Evolutionary conservation across 139 green algal species (phyloP), one percentile per base, ranked within the genome.

Genomic region (Chlorella sorokiniana): DNA sequence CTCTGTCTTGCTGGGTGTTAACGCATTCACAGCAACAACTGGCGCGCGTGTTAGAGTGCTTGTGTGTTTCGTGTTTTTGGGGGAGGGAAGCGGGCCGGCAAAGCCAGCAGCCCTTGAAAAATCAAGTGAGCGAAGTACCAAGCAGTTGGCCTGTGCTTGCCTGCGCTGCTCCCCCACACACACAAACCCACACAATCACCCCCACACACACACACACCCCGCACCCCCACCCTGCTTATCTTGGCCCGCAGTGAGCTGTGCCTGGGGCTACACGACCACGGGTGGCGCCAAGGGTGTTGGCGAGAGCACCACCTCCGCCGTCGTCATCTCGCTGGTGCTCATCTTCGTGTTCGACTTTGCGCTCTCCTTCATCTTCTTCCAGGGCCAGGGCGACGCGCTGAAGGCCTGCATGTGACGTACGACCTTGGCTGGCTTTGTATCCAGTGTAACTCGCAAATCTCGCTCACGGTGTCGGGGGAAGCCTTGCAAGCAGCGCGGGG

Each of bases 271-370:
- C 88, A 99, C 97, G 37, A 99, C 97, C 27, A 94, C 85, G 3
- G 97, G 97, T n/a, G 97, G 97, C 2, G 97, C 97, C 67, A 99
- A 99, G 88, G 97, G 97, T 11, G 97, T 99, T 40, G 97, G 97
- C 31, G 95, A 99, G 86, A 95, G 90, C 61, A 99, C 97, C 61
- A 99, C 97, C 23, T 95, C 90, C 7, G 95, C 95, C 0, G 97
- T 99, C 1, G 97, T 99, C 33, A 99, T 99, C 83, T 96, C 90
- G 0, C 89, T 99, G 41, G 96, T 99, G 1, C 85, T 91, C 69
- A 99, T 99, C 87, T 99, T 99, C 76, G 89, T 99, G 7, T 89
- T 92, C n/a, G 97, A 99, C 82, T 99, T 99, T 81, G 83, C 96
- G 29, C 89, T 99, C 54, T 97, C 91, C 10, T 97, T 97, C 84